Conservation (phyloP, 768 basidiomycete species). For the Podaxis sp. region DNA sequence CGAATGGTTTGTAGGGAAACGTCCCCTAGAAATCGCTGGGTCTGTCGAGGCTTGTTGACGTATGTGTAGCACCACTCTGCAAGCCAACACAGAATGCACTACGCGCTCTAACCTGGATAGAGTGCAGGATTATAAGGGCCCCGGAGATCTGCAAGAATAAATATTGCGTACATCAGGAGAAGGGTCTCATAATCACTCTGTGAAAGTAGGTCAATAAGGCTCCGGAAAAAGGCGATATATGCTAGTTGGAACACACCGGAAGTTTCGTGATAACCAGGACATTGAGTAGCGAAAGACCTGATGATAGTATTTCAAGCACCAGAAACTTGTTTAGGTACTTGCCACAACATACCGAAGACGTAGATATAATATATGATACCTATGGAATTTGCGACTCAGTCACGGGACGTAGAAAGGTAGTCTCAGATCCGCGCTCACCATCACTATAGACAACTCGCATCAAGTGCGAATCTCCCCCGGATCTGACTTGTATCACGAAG, state of each 20-base stretch:
- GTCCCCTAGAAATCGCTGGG: background rate
- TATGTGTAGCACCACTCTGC: background rate
- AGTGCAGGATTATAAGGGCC: background rate
- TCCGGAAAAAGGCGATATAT: background rate
- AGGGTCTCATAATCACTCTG: background rate
- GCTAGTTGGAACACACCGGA: background rate
- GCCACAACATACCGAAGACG: background rate
- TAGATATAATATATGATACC: slow-evolving; percentile 6
- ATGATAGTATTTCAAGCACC: background rate
- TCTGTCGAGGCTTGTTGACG: background rate
- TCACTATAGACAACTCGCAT: slow-evolving; percentile 1
- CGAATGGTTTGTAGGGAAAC: background rate
- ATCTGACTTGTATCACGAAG: background rate
- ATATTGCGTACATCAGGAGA: background rate
- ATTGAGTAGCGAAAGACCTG: slow-evolving; percentile 4
- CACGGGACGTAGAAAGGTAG: background rate
- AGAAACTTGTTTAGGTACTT: too few relatives aligned
- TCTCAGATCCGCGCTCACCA: background rate
- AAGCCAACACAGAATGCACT: background rate
- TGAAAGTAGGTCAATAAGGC: background rate
- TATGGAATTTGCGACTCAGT: background rate
- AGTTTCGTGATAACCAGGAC: background rate
- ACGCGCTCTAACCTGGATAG: background rate
- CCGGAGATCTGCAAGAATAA: background rate
- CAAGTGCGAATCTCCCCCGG: background rate